Percentiles rank a stretch among this genome's conserved stretches.
Evolutionary conservation across 2,329 filamentous ascomycete species (phyloP).

Genomic region (Cercospora sp.): DNA sequence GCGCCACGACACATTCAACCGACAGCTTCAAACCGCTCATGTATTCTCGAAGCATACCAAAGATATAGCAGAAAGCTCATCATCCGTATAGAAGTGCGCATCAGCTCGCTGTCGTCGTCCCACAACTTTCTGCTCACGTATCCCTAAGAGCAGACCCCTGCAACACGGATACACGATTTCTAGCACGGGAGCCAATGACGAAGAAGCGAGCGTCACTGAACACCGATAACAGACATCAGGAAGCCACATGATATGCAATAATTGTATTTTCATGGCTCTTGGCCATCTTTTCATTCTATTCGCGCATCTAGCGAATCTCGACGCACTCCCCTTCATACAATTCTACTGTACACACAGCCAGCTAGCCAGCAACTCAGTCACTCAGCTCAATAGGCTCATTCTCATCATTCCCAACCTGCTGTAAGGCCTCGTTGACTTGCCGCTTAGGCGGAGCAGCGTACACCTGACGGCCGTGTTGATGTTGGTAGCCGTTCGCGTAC

Average conservation of each 20-base stretch:
- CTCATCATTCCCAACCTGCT: slow-evolving; percentile 24
- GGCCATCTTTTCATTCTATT: background rate
- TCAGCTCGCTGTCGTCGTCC: background rate
- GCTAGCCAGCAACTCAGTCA: slow-evolving; percentile 21
- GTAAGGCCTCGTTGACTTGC: slow-evolving; percentile 24
- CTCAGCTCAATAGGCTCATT: slow-evolving; percentile 25
- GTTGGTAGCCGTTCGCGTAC: slow-evolving; percentile 16
- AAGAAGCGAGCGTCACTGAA: background rate
- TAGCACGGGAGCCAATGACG: background rate
- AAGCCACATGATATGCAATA: background rate
- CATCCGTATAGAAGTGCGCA: background rate
- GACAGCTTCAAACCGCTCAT: background rate
- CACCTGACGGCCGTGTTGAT: slow-evolving; percentile 12
- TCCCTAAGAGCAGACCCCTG: background rate
- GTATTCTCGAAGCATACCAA: background rate
- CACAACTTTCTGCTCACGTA: background rate
- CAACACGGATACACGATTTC: background rate
- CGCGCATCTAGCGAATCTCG: background rate
- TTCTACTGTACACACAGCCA: slow-evolving; percentile 3
- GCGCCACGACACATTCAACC: background rate
- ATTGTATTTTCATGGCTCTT: background rate
- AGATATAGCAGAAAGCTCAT: background rate
- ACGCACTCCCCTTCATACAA: background rate
- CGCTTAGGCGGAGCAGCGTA: slow-evolving; percentile 10
- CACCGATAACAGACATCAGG: background rate